A percentile compares a stretch with the other conserved stretches of the same genome.
Conservation (phyloP, 192 early-diverging fungal species). For the Pecoramyces ruminantium region DNA sequence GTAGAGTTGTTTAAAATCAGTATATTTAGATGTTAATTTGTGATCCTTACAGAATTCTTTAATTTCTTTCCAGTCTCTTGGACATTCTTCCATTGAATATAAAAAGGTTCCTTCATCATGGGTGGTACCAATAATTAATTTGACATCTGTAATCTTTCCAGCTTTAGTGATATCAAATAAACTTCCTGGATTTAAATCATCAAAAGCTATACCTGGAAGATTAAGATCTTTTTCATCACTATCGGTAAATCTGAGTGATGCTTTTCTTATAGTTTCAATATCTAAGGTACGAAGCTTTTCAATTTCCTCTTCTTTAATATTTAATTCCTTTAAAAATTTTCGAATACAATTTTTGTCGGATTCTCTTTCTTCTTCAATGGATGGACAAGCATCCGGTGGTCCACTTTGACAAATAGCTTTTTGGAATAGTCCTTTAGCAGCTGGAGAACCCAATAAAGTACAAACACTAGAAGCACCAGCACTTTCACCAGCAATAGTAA, state of each 20-base stretch:
- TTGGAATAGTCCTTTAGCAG: not conserved
- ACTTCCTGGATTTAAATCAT: not conserved
- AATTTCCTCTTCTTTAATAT: not conserved
- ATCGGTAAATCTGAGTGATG: not conserved
- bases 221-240: not conserved
- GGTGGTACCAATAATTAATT: not conserved
- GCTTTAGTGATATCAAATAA: not conserved
- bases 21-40: not conserved
- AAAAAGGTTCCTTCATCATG: not conserved
- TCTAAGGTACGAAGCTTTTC: not conserved
- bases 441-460: not conserved
- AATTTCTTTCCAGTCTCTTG: not conserved
- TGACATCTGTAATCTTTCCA: not conserved
- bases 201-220: not conserved
- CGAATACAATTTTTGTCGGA: not conserved
- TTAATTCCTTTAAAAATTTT: not conserved
- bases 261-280: not conserved
- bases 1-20: not conserved
- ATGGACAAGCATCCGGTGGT: not conserved
- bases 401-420: not conserved
- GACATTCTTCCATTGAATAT: not conserved
- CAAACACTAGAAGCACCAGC: conserved; percentile 21
- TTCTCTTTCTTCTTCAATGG: not conserved
- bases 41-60: not conserved
- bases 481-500: conserved; percentile 40